These are phyloP conservation scores for Phlebiopsis flavidoalba DNA, from an alignment of 768 basidiomycete species.

Conservation along the genomic window DNA sequence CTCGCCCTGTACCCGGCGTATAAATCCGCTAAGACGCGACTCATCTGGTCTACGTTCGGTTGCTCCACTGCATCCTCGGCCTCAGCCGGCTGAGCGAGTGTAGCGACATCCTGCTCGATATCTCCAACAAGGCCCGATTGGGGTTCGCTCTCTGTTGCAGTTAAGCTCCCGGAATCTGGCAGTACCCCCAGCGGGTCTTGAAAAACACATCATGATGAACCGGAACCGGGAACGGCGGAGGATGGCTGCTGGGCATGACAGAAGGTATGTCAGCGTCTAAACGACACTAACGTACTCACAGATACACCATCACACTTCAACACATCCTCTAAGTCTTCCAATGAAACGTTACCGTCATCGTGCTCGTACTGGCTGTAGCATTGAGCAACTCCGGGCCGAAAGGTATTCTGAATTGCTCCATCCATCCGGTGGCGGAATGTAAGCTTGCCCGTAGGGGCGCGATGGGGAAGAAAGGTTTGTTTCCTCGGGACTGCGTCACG, in stretches of 20 bases:
- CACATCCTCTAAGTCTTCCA: neutral
- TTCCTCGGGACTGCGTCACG: neutral
- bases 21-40: conserved; percentile 36
- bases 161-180: neutral
- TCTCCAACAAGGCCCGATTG: neutral
- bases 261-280: neutral
- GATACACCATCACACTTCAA: neutral
- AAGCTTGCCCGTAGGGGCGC: neutral
- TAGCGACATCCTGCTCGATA: neutral
- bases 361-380: neutral
- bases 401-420: too few species aligned
- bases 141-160: neutral
- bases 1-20: conserved; percentile 30
- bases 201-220: neutral
- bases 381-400: too few species aligned
- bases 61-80: neutral
- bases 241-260: neutral
- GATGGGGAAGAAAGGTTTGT: neutral
- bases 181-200: neutral
- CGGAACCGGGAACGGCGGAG: neutral
- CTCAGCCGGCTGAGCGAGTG: neutral
- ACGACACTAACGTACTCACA: conserved; percentile 1
- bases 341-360: neutral
- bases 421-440: neutral
- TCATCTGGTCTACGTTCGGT: conserved; percentile 16